A percentile compares a stretch with the other conserved stretches of the same genome.
These are phyloP conservation scores for Podaxis sp. DNA, from an alignment of 768 basidiomycete species.

Conservation along the genomic window DNA sequence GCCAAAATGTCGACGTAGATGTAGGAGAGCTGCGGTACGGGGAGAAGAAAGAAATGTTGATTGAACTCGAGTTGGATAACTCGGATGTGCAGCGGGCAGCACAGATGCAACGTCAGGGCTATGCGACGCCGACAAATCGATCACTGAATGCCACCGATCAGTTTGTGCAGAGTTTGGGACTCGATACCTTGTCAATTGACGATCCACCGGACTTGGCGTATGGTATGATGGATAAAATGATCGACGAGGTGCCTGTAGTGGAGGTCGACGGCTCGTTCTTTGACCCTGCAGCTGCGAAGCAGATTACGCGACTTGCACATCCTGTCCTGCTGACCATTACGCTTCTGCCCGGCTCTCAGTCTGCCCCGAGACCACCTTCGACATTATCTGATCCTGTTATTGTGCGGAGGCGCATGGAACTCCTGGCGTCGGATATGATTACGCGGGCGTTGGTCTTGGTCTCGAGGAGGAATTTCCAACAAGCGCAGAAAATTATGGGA, in stretches of 20 bases:
- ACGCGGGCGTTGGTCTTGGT: conserved; percentile 91
- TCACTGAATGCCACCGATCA: conserved; percentile 81
- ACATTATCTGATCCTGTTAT: conserved; percentile 79
- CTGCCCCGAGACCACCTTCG: conserved; percentile 38
- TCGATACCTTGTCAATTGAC: conserved; percentile 71
- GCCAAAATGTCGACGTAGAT: conserved; percentile 93
- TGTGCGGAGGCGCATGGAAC: conserved; percentile 92
- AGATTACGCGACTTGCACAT: conserved; percentile 84
- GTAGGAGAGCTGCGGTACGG: conserved; percentile 93
- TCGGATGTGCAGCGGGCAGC: conserved; percentile 49
- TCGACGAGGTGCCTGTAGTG: conserved; percentile 95
- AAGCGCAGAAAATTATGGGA: conserved; percentile 86
- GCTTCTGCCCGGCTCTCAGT: conserved; percentile 57
- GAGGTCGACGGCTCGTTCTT: conserved; percentile 96
- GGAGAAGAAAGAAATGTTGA: conserved; percentile 96
- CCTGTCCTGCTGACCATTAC: conserved; percentile 96
- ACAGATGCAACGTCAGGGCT: conserved; percentile 21
- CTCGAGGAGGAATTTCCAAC: conserved; percentile 84
- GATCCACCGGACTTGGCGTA: conserved; percentile 76
- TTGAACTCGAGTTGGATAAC: conserved; percentile 93
- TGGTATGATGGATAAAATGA: conserved; percentile 95
- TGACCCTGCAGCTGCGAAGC: conserved; percentile 83
- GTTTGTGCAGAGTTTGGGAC: conserved; percentile 83
- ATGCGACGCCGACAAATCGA: conserved; percentile 22
- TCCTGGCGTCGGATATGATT: conserved; percentile 96